These are phyloP conservation scores for Rhizopogon vulgaris DNA, from an alignment of 768 basidiomycete genomes.

Conservation along the genomic window DNA sequence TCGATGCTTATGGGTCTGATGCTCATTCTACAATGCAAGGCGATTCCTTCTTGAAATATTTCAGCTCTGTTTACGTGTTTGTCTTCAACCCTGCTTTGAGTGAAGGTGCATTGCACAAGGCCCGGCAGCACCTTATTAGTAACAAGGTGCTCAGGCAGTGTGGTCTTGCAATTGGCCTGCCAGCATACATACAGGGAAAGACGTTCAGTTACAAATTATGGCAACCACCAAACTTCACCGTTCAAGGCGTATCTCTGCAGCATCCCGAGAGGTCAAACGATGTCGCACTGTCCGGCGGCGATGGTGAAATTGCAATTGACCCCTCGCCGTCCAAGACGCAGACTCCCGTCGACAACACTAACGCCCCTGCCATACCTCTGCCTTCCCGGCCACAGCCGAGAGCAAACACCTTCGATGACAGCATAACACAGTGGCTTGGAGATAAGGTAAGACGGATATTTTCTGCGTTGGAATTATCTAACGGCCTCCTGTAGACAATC, in stretches of 20 bases:
- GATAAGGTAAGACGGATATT: conserved; percentile 54
- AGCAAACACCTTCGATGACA: conserved; percentile 37
- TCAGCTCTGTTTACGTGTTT: conserved; percentile 69
- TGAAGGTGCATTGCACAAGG: conserved; percentile 63
- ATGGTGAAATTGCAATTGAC: background rate
- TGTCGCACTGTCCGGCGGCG: background rate
- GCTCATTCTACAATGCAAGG: conserved; percentile 33
- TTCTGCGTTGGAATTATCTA: conserved; percentile 6
- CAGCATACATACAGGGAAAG: conserved; percentile 68
- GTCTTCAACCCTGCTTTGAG: conserved; percentile 56
- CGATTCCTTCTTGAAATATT: conserved; percentile 79
- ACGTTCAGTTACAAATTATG: conserved; percentile 63
- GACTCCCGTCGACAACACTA: background rate
- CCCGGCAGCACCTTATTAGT: conserved; percentile 66
- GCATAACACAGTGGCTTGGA: conserved; percentile 52
- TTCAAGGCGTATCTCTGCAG: conserved; percentile 6
- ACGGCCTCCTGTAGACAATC: conserved; percentile 44
- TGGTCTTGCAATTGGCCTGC: conserved; percentile 53
- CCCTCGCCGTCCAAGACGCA: background rate
- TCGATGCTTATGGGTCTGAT: background rate
- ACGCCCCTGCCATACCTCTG: too few relatives aligned
- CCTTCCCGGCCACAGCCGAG: conserved; percentile 15
- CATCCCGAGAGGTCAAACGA: background rate
- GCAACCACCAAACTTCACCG: conserved; percentile 45
- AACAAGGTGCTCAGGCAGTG: conserved; percentile 60